These are phyloP conservation scores for Xylariaceae sp. DNA, from an alignment of 2,329 filamentous ascomycete species.

Conservation along the genomic window DNA sequence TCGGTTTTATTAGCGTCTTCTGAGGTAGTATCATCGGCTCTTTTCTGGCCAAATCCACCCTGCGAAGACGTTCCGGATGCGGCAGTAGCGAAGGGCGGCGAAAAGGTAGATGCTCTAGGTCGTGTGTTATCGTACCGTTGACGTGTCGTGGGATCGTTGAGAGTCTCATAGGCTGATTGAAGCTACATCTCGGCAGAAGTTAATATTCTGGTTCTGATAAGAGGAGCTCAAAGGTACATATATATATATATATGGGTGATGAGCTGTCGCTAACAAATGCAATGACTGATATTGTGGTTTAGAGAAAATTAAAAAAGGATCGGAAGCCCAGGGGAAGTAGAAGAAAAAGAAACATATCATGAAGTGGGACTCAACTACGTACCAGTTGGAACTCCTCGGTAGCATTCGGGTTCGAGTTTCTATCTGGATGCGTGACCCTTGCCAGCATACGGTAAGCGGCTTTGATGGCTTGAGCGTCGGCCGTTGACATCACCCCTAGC, in stretches of 20 bases:
- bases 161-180: slow-evolving; percentile 10
- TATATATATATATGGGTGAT: too few species aligned
- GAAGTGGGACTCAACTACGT: neutral
- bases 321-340: too few species aligned
- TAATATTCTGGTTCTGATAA: neutral
- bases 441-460: neutral
- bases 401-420: neutral
- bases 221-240: too few species aligned
- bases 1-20: neutral
- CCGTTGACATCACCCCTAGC: neutral
- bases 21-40: neutral
- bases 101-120: neutral
- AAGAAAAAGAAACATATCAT: neutral
- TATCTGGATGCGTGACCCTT: neutral
- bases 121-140: neutral
- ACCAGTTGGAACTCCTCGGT: slow-evolving; percentile 3
- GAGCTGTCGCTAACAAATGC: too few species aligned
- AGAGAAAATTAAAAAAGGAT: too few species aligned
- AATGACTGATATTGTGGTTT: too few species aligned
- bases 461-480: neutral
- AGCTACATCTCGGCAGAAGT: neutral
- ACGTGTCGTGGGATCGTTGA: slow-evolving; percentile 6
- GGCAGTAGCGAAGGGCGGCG: neutral
- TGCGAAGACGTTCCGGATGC: neutral
- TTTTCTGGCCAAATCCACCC: neutral